Evolutionary conservation across 2,329 filamentous ascomycete species (phyloP), one percentile per base, ranked within the genome.

Genomic region (Botrytis pseudocinerea): DNA sequence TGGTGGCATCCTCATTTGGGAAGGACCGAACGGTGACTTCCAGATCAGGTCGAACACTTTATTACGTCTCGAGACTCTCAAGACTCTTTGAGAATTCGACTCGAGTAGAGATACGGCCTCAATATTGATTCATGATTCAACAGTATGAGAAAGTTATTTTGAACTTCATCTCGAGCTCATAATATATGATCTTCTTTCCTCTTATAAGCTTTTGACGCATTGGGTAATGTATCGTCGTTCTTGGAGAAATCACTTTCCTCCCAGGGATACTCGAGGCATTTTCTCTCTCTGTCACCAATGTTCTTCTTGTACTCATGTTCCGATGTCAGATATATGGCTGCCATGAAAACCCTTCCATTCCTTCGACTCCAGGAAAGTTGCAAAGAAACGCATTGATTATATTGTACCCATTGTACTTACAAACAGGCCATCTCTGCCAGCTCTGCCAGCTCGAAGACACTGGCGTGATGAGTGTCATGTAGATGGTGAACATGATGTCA

Each of bases 381-480:
- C 8, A 7, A 38, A 22, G 46, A 51, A 10, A 51, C 25, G n/a
- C 64, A 54, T 40, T 3, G 14, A 28, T 28, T 5, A 46, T 66
- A n/a, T 10, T 38, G 25, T 51, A n/a, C 14, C 32, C 16, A 10
- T 38, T 66, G 32, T 35, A 51, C 32, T 66, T 32, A 66, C 44
- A 66, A 62, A 40, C 16, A 66, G 14, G 32, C 22, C 14, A 20
- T n/a, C 32, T 51, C 32, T 51, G 32, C 14, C 8, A n/a, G 48
- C 22, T 28, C 22, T 51, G 32, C 14, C 8, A 38, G 48, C 22
- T 28, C 22, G 12, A 35, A 51, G 48, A n/a, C 22, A 18, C 9
- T 51, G 35, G 14, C 46, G 57, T 42, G 48, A 68, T 57, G 22
- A 57, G 64, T 68, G 28, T 68, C 48, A 32, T 68, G 25, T 16